phyloP scores from a whole-genome alignment of 1,284 basidiomycete species.

The Ganoderma boninense region DNA sequence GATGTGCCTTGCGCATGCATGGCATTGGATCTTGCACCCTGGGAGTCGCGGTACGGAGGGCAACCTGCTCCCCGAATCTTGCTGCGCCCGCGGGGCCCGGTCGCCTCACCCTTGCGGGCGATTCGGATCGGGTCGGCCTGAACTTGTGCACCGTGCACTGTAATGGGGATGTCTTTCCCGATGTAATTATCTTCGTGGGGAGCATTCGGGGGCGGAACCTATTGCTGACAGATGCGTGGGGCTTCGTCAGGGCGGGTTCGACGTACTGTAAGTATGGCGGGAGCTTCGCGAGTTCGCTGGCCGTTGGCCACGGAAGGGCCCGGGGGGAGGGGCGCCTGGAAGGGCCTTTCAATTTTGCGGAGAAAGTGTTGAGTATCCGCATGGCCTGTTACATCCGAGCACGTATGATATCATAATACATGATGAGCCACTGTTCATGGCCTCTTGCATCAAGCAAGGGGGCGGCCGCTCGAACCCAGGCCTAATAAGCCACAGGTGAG shows the following conservation, averaged over 20 bases:
- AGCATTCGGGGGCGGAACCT: not conserved
- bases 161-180: not conserved
- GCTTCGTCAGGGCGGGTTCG: not conserved
- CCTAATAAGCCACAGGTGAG: not conserved
- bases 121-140: not conserved
- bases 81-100: not conserved
- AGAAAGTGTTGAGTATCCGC: not conserved
- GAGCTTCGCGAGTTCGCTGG: not conserved
- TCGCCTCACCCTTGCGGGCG: not conserved
- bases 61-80: not conserved
- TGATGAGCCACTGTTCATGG: not conserved
- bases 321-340: not conserved
- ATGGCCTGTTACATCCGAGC: not conserved
- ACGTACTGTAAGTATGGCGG: not conserved
- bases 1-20: not conserved
- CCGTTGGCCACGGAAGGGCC: not conserved
- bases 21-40: not conserved
- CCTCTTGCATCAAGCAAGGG: not conserved
- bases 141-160: not conserved
- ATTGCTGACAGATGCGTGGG: not conserved
- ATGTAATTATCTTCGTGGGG: not conserved
- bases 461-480: not conserved
- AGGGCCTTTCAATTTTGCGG: not conserved
- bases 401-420: not conserved
- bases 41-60: not conserved